phyloP scores from a whole-genome alignment of 768 basidiomycete species.

The Tricholoma flavovirens region DNA sequence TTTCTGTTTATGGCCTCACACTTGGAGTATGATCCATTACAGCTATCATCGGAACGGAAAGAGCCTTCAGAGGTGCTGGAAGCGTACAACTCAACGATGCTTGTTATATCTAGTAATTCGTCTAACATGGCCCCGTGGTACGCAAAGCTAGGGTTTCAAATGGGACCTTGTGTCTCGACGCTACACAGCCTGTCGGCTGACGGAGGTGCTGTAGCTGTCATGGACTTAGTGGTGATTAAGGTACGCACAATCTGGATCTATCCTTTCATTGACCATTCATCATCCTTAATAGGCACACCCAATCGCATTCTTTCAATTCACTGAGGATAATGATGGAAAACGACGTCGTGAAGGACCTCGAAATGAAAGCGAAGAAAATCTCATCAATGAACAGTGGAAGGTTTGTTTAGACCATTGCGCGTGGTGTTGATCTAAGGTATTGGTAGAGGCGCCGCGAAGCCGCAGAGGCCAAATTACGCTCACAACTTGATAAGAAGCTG shows the following conservation, averaged over 20 bases:
- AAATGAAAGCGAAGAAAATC: constrained; percentile 63
- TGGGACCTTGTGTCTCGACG: constrained; percentile 62
- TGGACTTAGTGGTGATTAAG: constrained; percentile 72
- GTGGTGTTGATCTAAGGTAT: not conserved
- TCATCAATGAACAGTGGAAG: constrained; percentile 61
- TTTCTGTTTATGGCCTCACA: not conserved
- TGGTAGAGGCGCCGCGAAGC: constrained; percentile 50
- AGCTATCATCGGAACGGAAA: constrained; percentile 67
- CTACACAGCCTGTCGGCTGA: constrained; percentile 74
- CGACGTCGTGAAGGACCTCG: constrained; percentile 55
- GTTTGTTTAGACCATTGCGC: constrained; percentile 32
- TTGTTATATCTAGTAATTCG: constrained; percentile 78
- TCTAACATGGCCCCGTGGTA: constrained; percentile 87
- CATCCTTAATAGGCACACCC: constrained; percentile 49
- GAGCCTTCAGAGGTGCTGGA: constrained; percentile 83
- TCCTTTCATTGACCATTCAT: not conserved
- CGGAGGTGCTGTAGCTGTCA: constrained; percentile 69
- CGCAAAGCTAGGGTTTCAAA: constrained; percentile 75
- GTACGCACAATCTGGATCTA: constrained; percentile 24
- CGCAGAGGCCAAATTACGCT: constrained; percentile 53
- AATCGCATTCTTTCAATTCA: constrained; percentile 73
- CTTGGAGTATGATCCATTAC: not conserved
- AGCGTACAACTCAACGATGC: constrained; percentile 59
- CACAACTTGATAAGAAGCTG: constrained; percentile 52
- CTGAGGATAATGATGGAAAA: constrained; percentile 42